These are phyloP conservation scores for Mycena rebaudengoi DNA, from an alignment of 768 basidiomycete species.

Conservation along the genomic window DNA sequence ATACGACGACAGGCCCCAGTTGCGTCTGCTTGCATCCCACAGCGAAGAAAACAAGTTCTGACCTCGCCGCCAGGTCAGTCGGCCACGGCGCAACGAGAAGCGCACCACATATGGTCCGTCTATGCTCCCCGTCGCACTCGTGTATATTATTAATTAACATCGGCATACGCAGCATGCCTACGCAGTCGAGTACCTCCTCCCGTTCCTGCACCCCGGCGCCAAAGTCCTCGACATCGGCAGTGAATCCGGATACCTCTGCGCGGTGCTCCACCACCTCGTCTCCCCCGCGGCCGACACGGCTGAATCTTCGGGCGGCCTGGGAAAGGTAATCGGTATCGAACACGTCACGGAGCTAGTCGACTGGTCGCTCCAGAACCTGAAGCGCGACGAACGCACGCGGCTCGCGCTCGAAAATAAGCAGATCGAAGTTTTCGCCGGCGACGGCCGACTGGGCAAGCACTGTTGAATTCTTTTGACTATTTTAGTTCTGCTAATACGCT, in stretches of 20 bases:
- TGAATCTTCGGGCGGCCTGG: constrained; percentile 31
- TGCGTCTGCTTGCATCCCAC: constrained; percentile 28
- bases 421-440: constrained; percentile 76
- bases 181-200: constrained; percentile 80
- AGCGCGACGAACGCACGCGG: constrained; percentile 65
- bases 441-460: constrained; percentile 74
- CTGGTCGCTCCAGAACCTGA: constrained; percentile 74
- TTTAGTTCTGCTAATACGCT: not conserved
- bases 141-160: not conserved
- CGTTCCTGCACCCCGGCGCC: constrained; percentile 73
- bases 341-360: constrained; percentile 84
- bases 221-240: constrained; percentile 90
- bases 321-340: constrained; percentile 88
- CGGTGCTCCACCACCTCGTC: constrained; percentile 77
- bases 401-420: constrained; percentile 58
- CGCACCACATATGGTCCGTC: constrained; percentile 98
- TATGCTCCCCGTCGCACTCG: constrained; percentile 3
- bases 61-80: constrained; percentile 64
- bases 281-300: constrained; percentile 32
- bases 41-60: not conserved
- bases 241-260: constrained; percentile 88
- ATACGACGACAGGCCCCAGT: constrained; percentile 85
- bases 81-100: constrained; percentile 92
- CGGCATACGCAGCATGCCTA: constrained; percentile 78
- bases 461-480: not conserved